A percentile compares a stretch with the other conserved stretches of the same genome.
phyloP scores from a whole-genome alignment of 176 grass and related monocot genomes.

The Thalia dealbata region DNA sequence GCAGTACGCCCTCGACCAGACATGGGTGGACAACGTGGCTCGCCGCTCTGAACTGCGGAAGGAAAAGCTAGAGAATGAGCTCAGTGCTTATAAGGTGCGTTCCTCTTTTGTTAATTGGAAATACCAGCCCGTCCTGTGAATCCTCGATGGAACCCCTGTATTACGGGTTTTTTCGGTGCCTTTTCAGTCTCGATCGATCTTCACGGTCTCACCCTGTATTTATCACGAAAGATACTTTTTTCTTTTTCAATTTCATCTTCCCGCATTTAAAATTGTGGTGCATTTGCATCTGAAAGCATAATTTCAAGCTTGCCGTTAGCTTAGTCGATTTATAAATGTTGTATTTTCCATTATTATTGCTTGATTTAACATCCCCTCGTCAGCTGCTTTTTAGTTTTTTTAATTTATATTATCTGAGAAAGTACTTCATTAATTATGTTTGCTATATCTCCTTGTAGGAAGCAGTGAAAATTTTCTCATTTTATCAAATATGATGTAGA shows the following conservation, averaged over 20 bases:
- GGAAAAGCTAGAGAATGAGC: slow-evolving; percentile 94
- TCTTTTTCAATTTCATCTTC: not conserved
- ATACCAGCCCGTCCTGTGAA: not conserved
- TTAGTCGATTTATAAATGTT: too few species aligned
- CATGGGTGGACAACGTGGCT: slow-evolving; percentile 44
- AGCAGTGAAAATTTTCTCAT: not conserved
- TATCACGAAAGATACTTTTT: not conserved
- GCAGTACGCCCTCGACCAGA: slow-evolving; percentile 42
- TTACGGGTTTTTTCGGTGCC: not conserved
- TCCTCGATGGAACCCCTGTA: not conserved
- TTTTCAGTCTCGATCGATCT: not conserved
- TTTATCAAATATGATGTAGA: not conserved
- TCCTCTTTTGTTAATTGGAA: not conserved
- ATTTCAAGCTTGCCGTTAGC: not conserved
- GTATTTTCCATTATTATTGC: not conserved
- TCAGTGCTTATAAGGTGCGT: slow-evolving; percentile 69
- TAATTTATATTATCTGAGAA: not conserved
- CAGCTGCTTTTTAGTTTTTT: not conserved
- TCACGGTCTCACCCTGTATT: not conserved
- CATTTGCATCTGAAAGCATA: not conserved
- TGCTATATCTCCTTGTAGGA: not conserved
- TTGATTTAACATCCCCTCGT: not conserved
- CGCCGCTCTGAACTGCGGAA: slow-evolving; percentile 52
- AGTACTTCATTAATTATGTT: not conserved
- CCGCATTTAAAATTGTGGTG: not conserved